A percentile compares a stretch with the other conserved stretches of the same genome.
Evolutionary conservation across 2,329 filamentous ascomycete genomes (phyloP).

Genomic region (Cladophialophora carrionii): DNA sequence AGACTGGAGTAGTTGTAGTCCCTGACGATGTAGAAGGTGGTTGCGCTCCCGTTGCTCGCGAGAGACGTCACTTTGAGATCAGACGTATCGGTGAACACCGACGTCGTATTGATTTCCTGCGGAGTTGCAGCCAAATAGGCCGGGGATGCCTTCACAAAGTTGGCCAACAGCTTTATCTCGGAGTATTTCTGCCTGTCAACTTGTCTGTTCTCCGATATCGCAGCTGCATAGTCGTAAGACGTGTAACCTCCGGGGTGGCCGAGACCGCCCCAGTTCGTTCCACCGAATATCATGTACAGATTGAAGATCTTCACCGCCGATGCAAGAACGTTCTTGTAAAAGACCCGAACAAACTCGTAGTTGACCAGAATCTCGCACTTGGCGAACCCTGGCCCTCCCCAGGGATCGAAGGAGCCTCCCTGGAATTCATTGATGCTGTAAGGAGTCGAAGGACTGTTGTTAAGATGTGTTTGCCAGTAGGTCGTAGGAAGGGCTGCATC

Average conservation of each 20-base stretch:
- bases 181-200: constrained; percentile 75
- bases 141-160: constrained; percentile 73
- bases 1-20: constrained; percentile 68
- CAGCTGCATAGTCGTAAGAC: constrained; percentile 64
- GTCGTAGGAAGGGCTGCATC: constrained; percentile 36
- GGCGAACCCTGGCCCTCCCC: constrained; percentile 27
- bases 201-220: constrained; percentile 70
- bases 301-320: constrained; percentile 70
- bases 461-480: constrained; percentile 36
- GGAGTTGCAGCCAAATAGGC: constrained; percentile 67
- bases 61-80: constrained; percentile 64
- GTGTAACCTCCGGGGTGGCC: constrained; percentile 66
- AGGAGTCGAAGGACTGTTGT: constrained; percentile 38
- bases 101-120: constrained; percentile 49
- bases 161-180: constrained; percentile 74
- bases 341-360: constrained; percentile 74
- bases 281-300: constrained; percentile 70
- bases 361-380: constrained; percentile 69
- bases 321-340: constrained; percentile 75
- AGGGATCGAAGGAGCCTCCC: constrained; percentile 35
- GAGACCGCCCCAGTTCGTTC: constrained; percentile 82
- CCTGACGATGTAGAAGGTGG: constrained; percentile 68
- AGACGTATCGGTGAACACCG: constrained; percentile 57
- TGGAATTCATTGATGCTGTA: constrained; percentile 41
- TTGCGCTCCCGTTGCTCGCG: constrained; percentile 56